Evolutionary conservation across 257 asterid species (phyloP).

Genomic region (Henckelia pumila): DNA sequence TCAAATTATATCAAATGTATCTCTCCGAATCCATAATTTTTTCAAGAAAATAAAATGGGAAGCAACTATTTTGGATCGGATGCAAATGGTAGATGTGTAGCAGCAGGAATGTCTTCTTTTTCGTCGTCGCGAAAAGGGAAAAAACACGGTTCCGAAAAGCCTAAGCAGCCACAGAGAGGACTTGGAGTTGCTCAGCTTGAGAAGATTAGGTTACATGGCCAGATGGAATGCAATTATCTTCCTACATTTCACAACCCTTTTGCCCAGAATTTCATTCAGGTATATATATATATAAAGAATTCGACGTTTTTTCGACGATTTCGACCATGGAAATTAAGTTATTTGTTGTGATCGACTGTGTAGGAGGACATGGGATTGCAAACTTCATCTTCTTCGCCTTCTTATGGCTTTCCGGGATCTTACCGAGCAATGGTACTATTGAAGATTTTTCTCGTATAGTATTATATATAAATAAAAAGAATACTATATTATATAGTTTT

Average conservation of each 20-base stretch:
- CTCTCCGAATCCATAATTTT: not conserved
- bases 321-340: no score
- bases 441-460: not conserved
- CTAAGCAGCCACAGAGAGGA: conserved; percentile 87
- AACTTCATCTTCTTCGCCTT: conserved; percentile 43
- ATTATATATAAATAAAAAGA: no score
- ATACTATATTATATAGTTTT: no score
- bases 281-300: no score
- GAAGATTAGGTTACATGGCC: conserved; percentile 78
- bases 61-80: conserved; percentile 64
- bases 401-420: conserved; percentile 48
- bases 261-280: conserved; percentile 37
- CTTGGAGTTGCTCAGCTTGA: conserved; percentile 95
- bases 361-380: conserved; percentile 73
- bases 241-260: conserved; percentile 53
- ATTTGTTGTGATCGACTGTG: not conserved
- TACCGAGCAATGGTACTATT: conserved; percentile 58
- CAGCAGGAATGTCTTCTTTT: conserved; percentile 11
- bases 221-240: conserved; percentile 50
- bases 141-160: conserved; percentile 63
- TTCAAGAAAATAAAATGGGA: conserved; percentile 37
- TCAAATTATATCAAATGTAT: no score
- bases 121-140: conserved; percentile 61
- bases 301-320: no score
- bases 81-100: conserved; percentile 37